phyloP scores from a whole-genome alignment of 768 basidiomycete species.

The Boletus pseudo-olivaceus region DNA sequence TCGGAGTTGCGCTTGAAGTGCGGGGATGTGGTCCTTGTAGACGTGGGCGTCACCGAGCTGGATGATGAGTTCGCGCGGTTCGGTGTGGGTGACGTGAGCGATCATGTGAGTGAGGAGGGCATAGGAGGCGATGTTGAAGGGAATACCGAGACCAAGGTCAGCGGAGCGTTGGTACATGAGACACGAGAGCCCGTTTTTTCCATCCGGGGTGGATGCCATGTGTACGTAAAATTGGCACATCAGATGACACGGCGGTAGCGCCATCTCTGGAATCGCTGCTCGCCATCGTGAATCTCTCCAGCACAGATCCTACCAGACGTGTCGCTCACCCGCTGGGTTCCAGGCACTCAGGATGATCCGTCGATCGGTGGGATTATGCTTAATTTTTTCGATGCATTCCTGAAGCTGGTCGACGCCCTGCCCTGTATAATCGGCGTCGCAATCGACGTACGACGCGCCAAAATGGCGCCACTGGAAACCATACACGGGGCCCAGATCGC shows the following conservation, averaged over 20 bases:
- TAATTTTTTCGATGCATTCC: constrained; percentile 90
- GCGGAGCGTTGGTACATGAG: constrained; percentile 98
- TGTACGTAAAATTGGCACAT: constrained; percentile 99
- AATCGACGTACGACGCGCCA: constrained; percentile 77
- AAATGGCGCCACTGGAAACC: constrained; percentile 98
- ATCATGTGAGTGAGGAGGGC: constrained; percentile 97
- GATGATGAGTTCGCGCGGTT: constrained; percentile 86
- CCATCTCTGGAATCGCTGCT: constrained; percentile 91
- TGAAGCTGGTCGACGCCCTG: constrained; percentile 89
- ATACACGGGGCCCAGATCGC: constrained; percentile 95
- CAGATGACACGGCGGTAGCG: constrained; percentile 97
- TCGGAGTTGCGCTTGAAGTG: constrained; percentile 78
- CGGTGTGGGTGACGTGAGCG: constrained; percentile 84
- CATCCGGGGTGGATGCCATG: constrained; percentile 53
- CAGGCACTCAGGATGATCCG: constrained; percentile 94
- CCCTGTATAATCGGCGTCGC: constrained; percentile 72
- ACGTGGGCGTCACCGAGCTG: constrained; percentile 98
- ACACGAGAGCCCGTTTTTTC: constrained; percentile 79
- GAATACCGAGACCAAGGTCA: constrained; percentile 94
- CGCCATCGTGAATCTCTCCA: neutral
- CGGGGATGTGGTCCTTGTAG: constrained; percentile 86
- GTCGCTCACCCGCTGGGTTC: constrained; percentile 86
- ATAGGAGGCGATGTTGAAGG: constrained; percentile 99
- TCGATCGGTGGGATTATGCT: constrained; percentile 87
- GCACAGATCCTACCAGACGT: neutral